Conservation (phyloP, 805 yeast genomes). For the Kuraishia piskuri region DNA sequence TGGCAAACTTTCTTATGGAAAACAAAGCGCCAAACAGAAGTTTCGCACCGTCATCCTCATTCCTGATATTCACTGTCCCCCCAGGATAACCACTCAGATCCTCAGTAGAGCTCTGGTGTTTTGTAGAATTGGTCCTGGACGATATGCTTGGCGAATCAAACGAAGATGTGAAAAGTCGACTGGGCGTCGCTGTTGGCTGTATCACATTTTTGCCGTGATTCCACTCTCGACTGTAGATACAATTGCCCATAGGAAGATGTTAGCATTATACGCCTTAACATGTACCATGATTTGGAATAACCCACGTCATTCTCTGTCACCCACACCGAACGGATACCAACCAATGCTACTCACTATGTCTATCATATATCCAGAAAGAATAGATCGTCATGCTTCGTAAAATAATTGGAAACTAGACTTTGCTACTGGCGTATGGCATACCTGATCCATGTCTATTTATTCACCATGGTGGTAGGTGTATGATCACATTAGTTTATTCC, state of each 20-base stretch:
- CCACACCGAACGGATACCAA: not conserved
- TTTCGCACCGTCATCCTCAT: conserved; percentile 65
- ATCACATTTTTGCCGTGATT: conserved; percentile 2
- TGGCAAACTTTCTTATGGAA: conserved; percentile 69
- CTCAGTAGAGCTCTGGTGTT: not conserved
- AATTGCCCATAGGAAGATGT: conserved; percentile 35
- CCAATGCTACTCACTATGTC: conserved; percentile 58
- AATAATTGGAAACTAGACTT: not conserved
- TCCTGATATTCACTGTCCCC: conserved; percentile 34
- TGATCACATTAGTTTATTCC: too few species aligned
- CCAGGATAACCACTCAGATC: not conserved
- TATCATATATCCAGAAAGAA: conserved; percentile 85
- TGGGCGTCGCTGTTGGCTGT: not conserved
- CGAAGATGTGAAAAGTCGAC: not conserved
- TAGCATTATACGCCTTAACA: not conserved
- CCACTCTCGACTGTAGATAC: conserved; percentile 79
- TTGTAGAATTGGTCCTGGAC: not conserved
- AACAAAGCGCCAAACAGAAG: conserved; percentile 79
- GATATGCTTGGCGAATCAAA: not conserved
- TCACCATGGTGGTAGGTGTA: too few species aligned
- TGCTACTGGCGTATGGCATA: too few species aligned
- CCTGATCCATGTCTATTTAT: too few species aligned
- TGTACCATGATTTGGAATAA: not conserved
- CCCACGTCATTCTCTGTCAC: too few species aligned
- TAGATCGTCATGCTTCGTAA: conserved; percentile 47